Evolutionary conservation across 257 asterid genomes (phyloP).

Genomic region (Lycium ferocissimum): DNA sequence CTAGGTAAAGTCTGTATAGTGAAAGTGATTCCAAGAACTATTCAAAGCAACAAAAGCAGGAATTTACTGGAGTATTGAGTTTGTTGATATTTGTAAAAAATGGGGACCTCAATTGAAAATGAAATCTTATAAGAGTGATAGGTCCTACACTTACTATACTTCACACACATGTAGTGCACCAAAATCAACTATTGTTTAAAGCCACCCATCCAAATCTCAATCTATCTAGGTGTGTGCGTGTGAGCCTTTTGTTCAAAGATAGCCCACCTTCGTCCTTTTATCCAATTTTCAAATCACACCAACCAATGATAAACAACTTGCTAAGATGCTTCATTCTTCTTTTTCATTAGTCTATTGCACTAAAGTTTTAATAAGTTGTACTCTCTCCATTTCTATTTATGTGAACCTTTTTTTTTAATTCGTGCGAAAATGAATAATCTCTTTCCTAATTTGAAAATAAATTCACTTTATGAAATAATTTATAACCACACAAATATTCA

Average conservation of each 20-base stretch:
- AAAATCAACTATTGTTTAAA: slow-evolving; percentile 27
- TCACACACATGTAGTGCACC: slow-evolving; percentile 18
- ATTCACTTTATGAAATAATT: no score
- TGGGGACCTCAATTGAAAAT: slow-evolving; percentile 4
- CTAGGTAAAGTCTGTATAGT: neutral
- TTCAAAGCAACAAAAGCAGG: neutral
- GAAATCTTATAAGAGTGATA: neutral
- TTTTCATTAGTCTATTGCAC: neutral
- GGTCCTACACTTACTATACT: slow-evolving; percentile 17
- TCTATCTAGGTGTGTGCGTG: slow-evolving; percentile 24
- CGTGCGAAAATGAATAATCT: no score
- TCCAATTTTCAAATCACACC: neutral
- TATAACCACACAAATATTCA: no score
- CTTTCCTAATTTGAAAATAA: no score
- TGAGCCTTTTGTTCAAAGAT: neutral
- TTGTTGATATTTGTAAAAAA: neutral
- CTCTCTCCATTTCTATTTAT: no score
- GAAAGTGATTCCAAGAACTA: slow-evolving; percentile 14
- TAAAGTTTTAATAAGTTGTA: no score
- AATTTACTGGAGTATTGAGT: slow-evolving; percentile 10
- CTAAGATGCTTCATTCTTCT: slow-evolving; percentile 18
- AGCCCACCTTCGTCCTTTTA: slow-evolving; percentile 21
- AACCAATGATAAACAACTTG: neutral
- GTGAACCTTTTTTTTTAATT: no score
- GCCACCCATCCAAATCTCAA: slow-evolving; percentile 30